Evolutionary conservation across 2,329 filamentous ascomycete genomes (phyloP), one percentile per base, ranked within the genome.

Genomic region (Fusarium liriodendri): DNA sequence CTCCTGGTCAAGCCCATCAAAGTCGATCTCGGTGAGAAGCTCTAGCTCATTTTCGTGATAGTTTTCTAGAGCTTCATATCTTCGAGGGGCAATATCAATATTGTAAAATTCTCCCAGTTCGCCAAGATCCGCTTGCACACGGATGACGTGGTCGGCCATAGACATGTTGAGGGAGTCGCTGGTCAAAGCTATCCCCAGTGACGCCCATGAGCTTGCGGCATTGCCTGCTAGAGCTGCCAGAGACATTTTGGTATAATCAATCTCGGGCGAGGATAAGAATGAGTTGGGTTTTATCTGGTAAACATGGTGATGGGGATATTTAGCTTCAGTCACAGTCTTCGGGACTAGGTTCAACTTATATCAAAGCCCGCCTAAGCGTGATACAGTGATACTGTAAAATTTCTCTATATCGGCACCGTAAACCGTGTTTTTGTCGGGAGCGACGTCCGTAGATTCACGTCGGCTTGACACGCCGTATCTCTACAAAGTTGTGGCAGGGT

Each of bases 91-190:
- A 4, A 72, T 70, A 0, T 62, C 59, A 18, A 75, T 70, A 5
- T 74, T 75, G 47, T 74, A 74, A 6, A 74, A 75, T 3, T 64
- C 62, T 2, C 45, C 52, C 0, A 74, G 55, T 33, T 74, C 72
- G 0, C 61, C 69, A 0, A 74, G 62, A 3, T 74, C 72, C 18
- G 72, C 69, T 59, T 72, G 42, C 1, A 73, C 74, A 4, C 72
- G 72, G 16, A 69, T 66, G 13, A 72, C 72, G 47, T 74, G 72
- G 1, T 67, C 72, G 1, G 62, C 18, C 69, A 74, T 75, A 0
- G 72, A 67, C 6, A 74, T 6, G 33, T 74, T 70, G 18, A 73
- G 42, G 2, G 63, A 62, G 10, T 67, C 47, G 2, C 57, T 16
- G 0, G 27, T 14, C 6, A 75, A 6, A 1, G 69, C 45, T 2